Evolutionary conservation across 306 rosid genomes (phyloP).

Genomic region (Lablab purpureus): DNA sequence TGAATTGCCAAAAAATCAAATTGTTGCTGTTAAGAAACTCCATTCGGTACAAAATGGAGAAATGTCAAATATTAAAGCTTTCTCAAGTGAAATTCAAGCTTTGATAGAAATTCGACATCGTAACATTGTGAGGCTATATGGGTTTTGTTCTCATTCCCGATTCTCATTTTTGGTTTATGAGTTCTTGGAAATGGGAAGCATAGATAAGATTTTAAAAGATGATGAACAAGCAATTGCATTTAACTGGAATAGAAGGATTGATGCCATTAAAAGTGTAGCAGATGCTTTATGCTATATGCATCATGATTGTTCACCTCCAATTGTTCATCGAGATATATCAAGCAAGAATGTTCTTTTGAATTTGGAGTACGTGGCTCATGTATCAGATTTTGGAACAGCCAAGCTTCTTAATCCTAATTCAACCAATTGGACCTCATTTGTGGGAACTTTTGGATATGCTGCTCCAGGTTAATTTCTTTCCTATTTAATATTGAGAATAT

Average conservation of each 20-base stretch:
- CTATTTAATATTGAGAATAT: background rate
- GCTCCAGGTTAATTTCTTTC: slow-evolving; percentile 13
- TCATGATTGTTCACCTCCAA: slow-evolving; percentile 37
- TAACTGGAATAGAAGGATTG: slow-evolving; percentile 24
- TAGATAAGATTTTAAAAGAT: slow-evolving; percentile 18
- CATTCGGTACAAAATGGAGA: slow-evolving; percentile 6
- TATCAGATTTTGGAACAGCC: slow-evolving; percentile 40
- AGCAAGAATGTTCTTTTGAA: slow-evolving; percentile 38
- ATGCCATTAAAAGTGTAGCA: slow-evolving; percentile 34
- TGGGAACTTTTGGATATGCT: slow-evolving; percentile 40
- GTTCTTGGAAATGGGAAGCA: slow-evolving; percentile 29
- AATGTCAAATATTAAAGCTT: background rate
- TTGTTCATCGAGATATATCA: slow-evolving; percentile 38
- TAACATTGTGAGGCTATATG: slow-evolving; percentile 35
- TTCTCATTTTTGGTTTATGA: slow-evolving; percentile 32
- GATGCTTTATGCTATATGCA: slow-evolving; percentile 45
- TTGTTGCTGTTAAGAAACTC: slow-evolving; percentile 45
- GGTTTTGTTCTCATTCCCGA: slow-evolving; percentile 13
- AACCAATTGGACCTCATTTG: slow-evolving; percentile 34
- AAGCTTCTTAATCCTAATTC: slow-evolving; percentile 34
- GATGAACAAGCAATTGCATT: slow-evolving; percentile 21
- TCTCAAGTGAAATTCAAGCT: slow-evolving; percentile 17
- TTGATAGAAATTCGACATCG: slow-evolving; percentile 36
- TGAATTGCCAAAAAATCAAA: slow-evolving; percentile 13
- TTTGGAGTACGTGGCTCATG: slow-evolving; percentile 31